Evolutionary conservation across 2,329 filamentous ascomycete genomes (phyloP), one percentile per base, ranked within the genome.

Genomic region (Curvularia verruculosa): DNA sequence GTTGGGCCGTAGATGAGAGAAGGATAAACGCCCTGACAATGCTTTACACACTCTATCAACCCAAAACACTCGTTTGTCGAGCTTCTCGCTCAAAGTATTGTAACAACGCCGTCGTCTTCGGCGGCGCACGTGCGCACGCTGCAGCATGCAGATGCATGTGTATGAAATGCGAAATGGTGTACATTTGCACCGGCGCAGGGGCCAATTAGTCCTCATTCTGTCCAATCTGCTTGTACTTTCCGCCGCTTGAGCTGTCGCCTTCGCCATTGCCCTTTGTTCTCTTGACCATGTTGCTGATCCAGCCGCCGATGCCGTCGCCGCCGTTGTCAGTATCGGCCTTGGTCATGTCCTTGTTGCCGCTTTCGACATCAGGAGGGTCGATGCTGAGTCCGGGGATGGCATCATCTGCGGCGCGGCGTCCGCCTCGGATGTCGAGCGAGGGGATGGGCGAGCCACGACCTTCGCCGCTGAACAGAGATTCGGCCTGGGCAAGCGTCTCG

Each of bases 351-450:
- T 84, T 86, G 52, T 84, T 86, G 52, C 82, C 81, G 58, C 82
- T 81, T 39, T 78, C 82, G 40, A 86, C 81, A 48, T 86, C 82
- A 1, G 92, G 91, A 5, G 91, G 90, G 39, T 96, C 88, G 54
- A 97, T 90, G 67, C 92, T 87, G 54, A 97, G 82, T 8, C 89
- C 88, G 1, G 92, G 92, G 57, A 96, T 92, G 7, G 87, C 87
- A 62, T 82, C 86, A 4, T 89, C 86, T 43, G 49, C 44, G 28
- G 63, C 50, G 43, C 64, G 64, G 26, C 69, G 72, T 31, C 79
- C 74, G 19, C 81, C 81, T 49, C 88, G 86, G 45, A 92, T 85
- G 65, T 91, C 88, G 64, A 92, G 86, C 10, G 89, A 93, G 31
- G 89, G 89, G 8, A 90, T 85, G 1, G 91, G 91, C n/a, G 93